phyloP scores from a whole-genome alignment of 2,329 filamentous ascomycete species.

The Fusarium nematophilum region DNA sequence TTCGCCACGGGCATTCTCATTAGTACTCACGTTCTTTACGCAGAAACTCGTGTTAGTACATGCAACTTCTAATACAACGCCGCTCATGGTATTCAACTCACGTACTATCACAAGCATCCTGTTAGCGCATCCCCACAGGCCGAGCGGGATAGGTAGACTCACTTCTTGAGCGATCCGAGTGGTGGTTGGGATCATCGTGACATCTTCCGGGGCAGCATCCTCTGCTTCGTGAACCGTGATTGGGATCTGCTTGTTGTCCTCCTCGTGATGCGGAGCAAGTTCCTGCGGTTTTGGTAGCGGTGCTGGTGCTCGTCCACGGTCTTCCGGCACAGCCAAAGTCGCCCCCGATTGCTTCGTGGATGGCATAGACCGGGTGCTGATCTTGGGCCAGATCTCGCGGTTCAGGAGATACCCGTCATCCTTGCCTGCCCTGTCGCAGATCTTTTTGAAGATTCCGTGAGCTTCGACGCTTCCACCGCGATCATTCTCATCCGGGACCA shows the following conservation, averaged over 20 bases:
- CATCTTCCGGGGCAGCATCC: not conserved
- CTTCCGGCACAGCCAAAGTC: not conserved
- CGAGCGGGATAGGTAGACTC: too few relatives aligned
- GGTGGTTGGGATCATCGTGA: not conserved
- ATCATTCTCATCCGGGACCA: not conserved
- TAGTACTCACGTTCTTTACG: not conserved
- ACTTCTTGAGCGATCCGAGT: not conserved
- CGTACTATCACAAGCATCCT: not conserved
- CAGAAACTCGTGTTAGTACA: not conserved
- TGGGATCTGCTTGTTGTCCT: not conserved
- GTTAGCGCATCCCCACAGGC: too few relatives aligned
- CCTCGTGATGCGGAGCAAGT: too few relatives aligned
- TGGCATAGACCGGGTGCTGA: not conserved
- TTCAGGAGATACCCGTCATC: not conserved
- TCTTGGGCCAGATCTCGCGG: not conserved
- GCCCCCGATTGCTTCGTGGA: not conserved
- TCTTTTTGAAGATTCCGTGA: not conserved
- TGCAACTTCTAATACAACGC: not conserved
- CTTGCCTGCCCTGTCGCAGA: not conserved
- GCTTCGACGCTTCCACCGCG: not conserved
- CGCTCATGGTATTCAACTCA: not conserved
- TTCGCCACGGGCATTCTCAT: not conserved
- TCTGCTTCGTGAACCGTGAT: not conserved
- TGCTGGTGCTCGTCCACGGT: not conserved
- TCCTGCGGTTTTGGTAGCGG: not conserved